Conservation (phyloP, 192 early-diverging fungal species). For the Mortierella antarctica region DNA sequence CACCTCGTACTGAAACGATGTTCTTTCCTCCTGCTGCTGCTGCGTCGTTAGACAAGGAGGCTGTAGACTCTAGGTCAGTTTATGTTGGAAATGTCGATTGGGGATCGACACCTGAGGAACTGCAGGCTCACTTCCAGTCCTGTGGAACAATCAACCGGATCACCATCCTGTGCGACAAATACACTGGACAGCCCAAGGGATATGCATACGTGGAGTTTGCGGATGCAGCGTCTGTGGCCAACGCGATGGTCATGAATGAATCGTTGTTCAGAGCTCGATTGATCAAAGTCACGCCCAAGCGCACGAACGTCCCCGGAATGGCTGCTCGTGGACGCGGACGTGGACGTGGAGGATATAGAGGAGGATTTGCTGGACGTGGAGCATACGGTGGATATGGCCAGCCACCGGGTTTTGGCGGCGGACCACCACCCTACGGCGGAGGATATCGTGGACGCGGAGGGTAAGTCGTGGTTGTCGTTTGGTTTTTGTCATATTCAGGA, state of each 20-base stretch:
- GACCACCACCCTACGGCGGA: conserved; percentile 39
- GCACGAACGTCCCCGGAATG: conserved; percentile 95
- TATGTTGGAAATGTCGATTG: conserved; percentile 99
- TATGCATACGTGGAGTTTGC: conserved; percentile 98
- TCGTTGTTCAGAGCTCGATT: conserved; percentile 88
- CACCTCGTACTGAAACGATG: neutral
- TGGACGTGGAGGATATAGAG: conserved; percentile 76
- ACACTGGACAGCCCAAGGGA: conserved; percentile 90
- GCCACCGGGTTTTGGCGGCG: conserved; percentile 39
- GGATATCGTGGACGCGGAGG: conserved; percentile 62
- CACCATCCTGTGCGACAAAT: conserved; percentile 96
- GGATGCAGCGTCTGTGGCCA: conserved; percentile 77
- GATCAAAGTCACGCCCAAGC: conserved; percentile 90
- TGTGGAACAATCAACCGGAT: conserved; percentile 98
- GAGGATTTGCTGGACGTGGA: conserved; percentile 66
- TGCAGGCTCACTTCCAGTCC: conserved; percentile 94
- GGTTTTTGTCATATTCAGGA: neutral
- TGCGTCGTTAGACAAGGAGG: conserved; percentile 66
- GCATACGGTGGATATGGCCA: conserved; percentile 57
- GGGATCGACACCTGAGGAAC: conserved; percentile 90
- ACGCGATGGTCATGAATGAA: conserved; percentile 89
- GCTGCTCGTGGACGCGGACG: conserved; percentile 80
- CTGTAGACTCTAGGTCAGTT: conserved; percentile 87
- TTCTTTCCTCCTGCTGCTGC: conserved; percentile 1
- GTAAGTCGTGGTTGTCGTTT: conserved; percentile 8